Percentiles rank a stretch among this genome's conserved stretches.
Conservation (phyloP, 2,329 filamentous ascomycete species). For the Aspergillus aculeatus region DNA sequence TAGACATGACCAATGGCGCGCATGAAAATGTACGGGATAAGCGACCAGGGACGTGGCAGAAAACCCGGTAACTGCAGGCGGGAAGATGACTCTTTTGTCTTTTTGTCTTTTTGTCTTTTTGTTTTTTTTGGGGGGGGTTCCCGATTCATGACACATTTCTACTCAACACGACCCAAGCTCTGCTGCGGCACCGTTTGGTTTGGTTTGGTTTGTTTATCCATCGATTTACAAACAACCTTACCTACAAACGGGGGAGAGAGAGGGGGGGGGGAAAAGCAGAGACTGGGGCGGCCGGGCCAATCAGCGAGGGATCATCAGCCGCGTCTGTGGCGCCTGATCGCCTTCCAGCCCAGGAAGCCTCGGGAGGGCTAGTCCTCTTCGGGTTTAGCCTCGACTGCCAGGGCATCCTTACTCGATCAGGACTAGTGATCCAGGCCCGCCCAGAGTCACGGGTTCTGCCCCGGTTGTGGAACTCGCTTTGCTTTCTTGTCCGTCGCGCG, state of each 20-base stretch:
- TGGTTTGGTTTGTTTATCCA: conserved; percentile 10
- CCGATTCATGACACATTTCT: not conserved
- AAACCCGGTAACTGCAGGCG: too few species aligned
- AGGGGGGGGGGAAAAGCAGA: conserved; percentile 19
- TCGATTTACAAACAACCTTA: not conserved
- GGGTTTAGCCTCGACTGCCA: conserved; percentile 17
- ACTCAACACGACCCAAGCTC: not conserved
- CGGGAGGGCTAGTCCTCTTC: conserved; percentile 38
- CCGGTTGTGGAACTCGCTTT: conserved; percentile 22
- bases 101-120: too few species aligned
- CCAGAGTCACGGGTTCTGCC: conserved; percentile 38
- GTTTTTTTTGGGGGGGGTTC: too few species aligned
- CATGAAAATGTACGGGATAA: not conserved
- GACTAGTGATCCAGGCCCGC: conserved; percentile 30
- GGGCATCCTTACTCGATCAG: conserved; percentile 21
- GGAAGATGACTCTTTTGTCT: too few species aligned
- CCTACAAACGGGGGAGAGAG: conserved; percentile 6
- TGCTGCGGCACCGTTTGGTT: not conserved
- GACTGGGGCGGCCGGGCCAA: conserved; percentile 17
- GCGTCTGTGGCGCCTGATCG: conserved; percentile 28
- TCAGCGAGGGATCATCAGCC: conserved; percentile 16
- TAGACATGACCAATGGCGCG: not conserved
- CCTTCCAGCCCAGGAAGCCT: conserved; percentile 26
- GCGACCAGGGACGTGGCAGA: too few species aligned
- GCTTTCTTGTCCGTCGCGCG: conserved; percentile 1